Conservation (phyloP, 768 basidiomycete genomes). For the Daedalea quercina region DNA sequence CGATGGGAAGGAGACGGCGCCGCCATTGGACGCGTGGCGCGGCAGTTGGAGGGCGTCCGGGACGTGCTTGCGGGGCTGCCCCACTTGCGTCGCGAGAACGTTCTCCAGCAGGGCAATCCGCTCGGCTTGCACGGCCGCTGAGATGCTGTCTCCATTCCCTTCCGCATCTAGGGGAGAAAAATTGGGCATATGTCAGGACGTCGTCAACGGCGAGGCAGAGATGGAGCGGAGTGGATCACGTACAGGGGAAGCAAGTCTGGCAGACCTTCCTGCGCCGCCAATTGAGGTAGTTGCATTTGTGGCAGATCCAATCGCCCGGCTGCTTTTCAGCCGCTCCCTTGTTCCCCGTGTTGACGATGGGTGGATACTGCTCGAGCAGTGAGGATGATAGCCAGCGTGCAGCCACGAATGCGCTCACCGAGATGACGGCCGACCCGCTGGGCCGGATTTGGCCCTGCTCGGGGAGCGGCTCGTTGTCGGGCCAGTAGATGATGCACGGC, state of each 20-base stretch:
- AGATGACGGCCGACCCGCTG: slow-evolving; percentile 41
- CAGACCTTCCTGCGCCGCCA: slow-evolving; percentile 86
- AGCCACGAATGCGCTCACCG: too few species aligned
- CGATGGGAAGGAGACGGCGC: slow-evolving; percentile 4
- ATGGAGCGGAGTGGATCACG: slow-evolving; percentile 19
- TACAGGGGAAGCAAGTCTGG: slow-evolving; percentile 83
- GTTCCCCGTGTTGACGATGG: slow-evolving; percentile 86
- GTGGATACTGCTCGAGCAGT: slow-evolving; percentile 51
- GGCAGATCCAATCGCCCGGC: slow-evolving; percentile 56
- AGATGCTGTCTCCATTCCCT: slow-evolving; percentile 84
- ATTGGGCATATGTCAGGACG: not conserved
- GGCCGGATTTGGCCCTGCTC: slow-evolving; percentile 73
- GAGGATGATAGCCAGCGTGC: slow-evolving; percentile 9
- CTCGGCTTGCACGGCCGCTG: slow-evolving; percentile 78
- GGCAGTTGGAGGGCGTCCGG: not conserved
- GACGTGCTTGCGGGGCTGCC: slow-evolving; percentile 8
- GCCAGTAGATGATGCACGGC: slow-evolving; percentile 87
- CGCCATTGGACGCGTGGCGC: slow-evolving; percentile 2
- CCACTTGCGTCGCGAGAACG: slow-evolving; percentile 50
- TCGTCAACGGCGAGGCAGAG: not conserved
- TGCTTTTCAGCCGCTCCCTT: slow-evolving; percentile 81
- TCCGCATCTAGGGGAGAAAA: slow-evolving; percentile 54
- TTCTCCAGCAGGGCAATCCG: slow-evolving; percentile 75
- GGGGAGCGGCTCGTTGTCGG: slow-evolving; percentile 81
- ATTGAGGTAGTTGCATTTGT: slow-evolving; percentile 81